These are phyloP conservation scores for Penicillium freii DNA, from an alignment of 2,329 filamentous ascomycete genomes.

Conservation along the genomic window DNA sequence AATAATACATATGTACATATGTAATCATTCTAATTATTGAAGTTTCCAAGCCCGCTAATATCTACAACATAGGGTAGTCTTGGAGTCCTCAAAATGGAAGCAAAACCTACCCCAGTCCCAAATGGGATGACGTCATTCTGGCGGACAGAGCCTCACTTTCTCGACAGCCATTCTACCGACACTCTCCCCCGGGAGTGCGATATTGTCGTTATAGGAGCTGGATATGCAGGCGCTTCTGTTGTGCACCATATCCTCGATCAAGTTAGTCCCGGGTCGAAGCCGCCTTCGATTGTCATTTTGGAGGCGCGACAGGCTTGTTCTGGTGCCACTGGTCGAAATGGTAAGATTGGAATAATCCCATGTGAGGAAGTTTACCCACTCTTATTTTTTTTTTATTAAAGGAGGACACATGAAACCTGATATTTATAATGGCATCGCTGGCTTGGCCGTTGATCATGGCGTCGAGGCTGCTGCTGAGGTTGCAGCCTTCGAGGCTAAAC, in stretches of 20 bases:
- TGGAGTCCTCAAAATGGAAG: slow-evolving; percentile 12
- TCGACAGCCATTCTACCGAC: slow-evolving; percentile 43
- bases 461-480: slow-evolving; percentile 39
- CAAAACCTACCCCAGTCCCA: slow-evolving; percentile 18
- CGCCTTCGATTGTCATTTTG: slow-evolving; percentile 39
- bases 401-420: slow-evolving; percentile 47
- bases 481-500: slow-evolving; percentile 41
- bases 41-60: not conserved
- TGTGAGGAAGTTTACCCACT: not conserved
- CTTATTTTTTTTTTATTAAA: slow-evolving; percentile 1
- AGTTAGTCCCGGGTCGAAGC: slow-evolving; percentile 9
- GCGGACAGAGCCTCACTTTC: slow-evolving; percentile 39
- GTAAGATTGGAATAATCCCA: slow-evolving; percentile 17
- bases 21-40: not conserved
- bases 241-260: slow-evolving; percentile 41
- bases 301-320: slow-evolving; percentile 45
- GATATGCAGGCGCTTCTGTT: slow-evolving; percentile 45
- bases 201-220: slow-evolving; percentile 48
- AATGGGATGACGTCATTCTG: slow-evolving; percentile 42
- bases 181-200: slow-evolving; percentile 41
- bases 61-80: no score
- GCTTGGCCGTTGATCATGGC: slow-evolving; percentile 33
- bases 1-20: slow-evolving; percentile 1
- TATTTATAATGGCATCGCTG: slow-evolving; percentile 39
- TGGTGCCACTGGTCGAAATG: slow-evolving; percentile 45